phyloP scores from a whole-genome alignment of 441 rosid species.

The Populus hybrid region DNA sequence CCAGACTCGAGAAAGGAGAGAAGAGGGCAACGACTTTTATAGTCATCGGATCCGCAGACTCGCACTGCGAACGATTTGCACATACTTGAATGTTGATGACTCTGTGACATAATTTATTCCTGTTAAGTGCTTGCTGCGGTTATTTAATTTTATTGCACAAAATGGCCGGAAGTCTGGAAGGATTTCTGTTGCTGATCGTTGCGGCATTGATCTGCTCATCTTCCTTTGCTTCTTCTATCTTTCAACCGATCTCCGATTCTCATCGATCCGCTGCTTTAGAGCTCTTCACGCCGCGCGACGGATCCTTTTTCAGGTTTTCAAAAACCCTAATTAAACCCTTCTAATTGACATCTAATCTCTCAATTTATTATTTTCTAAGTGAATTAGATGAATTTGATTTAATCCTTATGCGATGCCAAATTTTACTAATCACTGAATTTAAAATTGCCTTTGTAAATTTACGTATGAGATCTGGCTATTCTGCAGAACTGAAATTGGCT shows the following conservation, averaged over 20 bases:
- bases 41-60: not conserved
- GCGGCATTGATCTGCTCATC: slow-evolving; percentile 47
- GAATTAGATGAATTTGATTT: not conserved
- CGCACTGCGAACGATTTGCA: not conserved
- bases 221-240: slow-evolving; percentile 49
- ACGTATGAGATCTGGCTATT: not conserved
- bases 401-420: not conserved
- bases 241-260: slow-evolving; percentile 77
- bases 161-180: slow-evolving; percentile 50
- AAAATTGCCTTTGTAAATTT: no score
- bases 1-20: not conserved
- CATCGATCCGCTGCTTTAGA: slow-evolving; percentile 92
- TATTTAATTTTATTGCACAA: slow-evolving; percentile 25
- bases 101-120: not conserved
- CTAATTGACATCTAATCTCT: not conserved
- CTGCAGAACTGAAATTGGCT: no score
- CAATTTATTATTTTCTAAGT: not conserved
- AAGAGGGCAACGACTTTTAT: not conserved
- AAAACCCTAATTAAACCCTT: slow-evolving; percentile 11
- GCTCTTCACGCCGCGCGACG: slow-evolving; percentile 56
- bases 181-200: slow-evolving; percentile 40
- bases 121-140: not conserved
- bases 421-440: not conserved
- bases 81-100: not conserved
- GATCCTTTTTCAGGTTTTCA: slow-evolving; percentile 66